Evolutionary conservation across 176 grass and related monocot species (phyloP).

Genomic region (Stipa capillata): DNA sequence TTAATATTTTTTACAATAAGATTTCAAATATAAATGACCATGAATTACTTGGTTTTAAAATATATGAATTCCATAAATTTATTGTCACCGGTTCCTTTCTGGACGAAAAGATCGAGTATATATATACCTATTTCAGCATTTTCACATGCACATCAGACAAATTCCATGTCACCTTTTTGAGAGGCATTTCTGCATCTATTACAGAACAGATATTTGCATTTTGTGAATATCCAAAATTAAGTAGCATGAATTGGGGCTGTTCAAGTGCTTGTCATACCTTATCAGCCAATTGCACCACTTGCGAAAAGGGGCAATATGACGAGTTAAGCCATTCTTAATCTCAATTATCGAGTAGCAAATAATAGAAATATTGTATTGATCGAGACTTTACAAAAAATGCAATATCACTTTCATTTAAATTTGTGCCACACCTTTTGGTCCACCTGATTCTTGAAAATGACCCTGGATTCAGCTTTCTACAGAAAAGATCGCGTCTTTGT

Average conservation of each 20-base stretch:
- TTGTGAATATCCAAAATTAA: not conserved
- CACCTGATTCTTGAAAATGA: slow-evolving; percentile 16
- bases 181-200: not conserved
- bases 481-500: not conserved
- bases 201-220: not conserved
- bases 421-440: not conserved
- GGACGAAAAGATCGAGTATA: not conserved
- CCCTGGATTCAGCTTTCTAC: not conserved
- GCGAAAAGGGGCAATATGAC: not conserved
- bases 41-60: not conserved
- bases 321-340: not conserved
- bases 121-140: not conserved
- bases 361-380: not conserved
- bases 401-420: not conserved
- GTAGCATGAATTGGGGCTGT: not conserved
- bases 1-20: too few relatives aligned
- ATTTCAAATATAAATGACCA: not conserved
- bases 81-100: not conserved
- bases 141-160: not conserved
- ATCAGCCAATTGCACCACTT: not conserved
- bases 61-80: not conserved
- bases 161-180: not conserved
- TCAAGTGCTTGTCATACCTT: slow-evolving; percentile 3
- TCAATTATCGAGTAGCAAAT: not conserved
- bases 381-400: not conserved